Conservation (phyloP, 164 flowering plant genomes). For the Paratinospora sagittata region DNA sequence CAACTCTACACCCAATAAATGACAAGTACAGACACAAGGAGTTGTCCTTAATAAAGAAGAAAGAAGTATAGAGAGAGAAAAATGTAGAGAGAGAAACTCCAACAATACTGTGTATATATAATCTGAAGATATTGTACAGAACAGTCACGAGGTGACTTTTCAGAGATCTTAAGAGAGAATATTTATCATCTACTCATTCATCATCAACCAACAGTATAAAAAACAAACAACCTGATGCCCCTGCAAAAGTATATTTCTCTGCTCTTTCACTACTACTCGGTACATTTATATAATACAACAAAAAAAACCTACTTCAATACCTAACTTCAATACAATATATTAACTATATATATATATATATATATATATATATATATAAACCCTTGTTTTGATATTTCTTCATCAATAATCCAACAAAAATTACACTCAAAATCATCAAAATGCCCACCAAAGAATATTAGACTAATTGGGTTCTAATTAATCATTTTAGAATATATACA, state of each 20-base stretch:
- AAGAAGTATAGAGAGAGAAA: too few relatives aligned
- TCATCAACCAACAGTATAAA: constrained; percentile 28
- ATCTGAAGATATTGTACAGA: constrained; percentile 18
- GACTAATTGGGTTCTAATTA: too few relatives aligned
- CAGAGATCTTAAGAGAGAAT: constrained; percentile 26
- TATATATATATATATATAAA: too few relatives aligned
- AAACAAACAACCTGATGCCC: background rate
- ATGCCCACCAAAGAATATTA: background rate
- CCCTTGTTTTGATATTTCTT: background rate
- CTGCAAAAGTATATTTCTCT: constrained; percentile 2
- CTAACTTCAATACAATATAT: too few relatives aligned
- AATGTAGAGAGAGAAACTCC: constrained; percentile 2
- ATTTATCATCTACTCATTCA: constrained; percentile 28
- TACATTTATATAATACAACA: background rate
- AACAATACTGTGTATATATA: background rate
- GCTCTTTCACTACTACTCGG: too few relatives aligned
- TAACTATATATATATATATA: background rate
- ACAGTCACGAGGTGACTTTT: constrained; percentile 39
- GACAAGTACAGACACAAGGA: background rate
- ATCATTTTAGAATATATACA: too few relatives aligned
- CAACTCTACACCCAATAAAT: background rate
- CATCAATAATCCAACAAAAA: background rate
- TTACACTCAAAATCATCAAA: too few relatives aligned
- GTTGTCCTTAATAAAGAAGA: background rate
- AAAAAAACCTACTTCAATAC: background rate